These are phyloP conservation scores for Eucalyptus microcorys DNA, from an alignment of 345 rosid genomes.

Conservation along the genomic window DNA sequence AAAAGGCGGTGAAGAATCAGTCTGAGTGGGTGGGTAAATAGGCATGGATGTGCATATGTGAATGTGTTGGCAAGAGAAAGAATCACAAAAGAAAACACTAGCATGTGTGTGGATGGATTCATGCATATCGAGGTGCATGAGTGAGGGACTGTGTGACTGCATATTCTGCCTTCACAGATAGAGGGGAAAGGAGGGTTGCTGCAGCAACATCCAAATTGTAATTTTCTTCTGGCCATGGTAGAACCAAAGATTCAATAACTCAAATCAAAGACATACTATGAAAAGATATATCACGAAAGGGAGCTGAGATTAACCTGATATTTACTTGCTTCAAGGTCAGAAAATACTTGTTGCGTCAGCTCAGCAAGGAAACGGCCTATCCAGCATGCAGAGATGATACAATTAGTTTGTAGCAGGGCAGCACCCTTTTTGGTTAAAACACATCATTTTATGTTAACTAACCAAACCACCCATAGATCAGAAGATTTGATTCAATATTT, in stretches of 20 bases:
- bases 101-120: not conserved
- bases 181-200: not conserved
- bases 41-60: not conserved
- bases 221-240: not conserved
- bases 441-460: not conserved
- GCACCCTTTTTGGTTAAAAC: not conserved
- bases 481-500: not conserved
- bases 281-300: not conserved
- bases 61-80: not conserved
- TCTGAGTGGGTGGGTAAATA: not conserved
- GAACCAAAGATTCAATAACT: not conserved
- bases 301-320: constrained; percentile 50
- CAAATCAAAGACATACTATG: not conserved
- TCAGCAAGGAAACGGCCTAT: constrained; percentile 97
- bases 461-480: not conserved
- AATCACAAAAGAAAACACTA: not conserved
- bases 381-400: not conserved
- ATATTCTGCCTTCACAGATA: not conserved
- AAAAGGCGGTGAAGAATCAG: not conserved
- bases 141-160: not conserved
- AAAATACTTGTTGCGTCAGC: constrained; percentile 85
- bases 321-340: constrained; percentile 93
- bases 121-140: not conserved
- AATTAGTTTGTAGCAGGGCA: not conserved
- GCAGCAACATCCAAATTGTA: not conserved